Evolutionary conservation across 495 filamentous ascomycete species (phyloP).

Genomic region (Penicillium herquei): DNA sequence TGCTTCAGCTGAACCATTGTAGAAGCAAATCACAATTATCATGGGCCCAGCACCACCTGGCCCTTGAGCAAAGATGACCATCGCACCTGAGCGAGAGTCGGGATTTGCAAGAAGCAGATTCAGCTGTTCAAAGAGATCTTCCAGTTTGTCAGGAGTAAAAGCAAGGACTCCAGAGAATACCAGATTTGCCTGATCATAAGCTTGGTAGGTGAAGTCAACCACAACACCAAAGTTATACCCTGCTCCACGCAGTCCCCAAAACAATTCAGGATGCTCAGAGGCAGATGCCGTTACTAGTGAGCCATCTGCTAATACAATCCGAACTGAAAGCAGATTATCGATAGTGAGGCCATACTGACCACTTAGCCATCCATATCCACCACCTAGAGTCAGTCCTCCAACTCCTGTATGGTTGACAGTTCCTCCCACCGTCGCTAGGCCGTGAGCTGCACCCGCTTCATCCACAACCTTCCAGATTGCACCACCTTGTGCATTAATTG

Average conservation of each 20-base stretch:
- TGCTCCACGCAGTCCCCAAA: constrained; percentile 50
- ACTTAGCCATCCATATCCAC: constrained; percentile 55
- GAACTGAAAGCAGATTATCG: constrained; percentile 49
- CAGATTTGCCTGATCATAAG: constrained; percentile 35
- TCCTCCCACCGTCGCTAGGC: constrained; percentile 57
- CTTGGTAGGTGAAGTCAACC: constrained; percentile 47
- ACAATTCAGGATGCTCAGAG: constrained; percentile 41
- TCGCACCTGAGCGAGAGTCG: constrained; percentile 32
- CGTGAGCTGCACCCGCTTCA: constrained; percentile 42
- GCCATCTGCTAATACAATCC: constrained; percentile 53
- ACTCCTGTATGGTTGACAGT: constrained; percentile 61
- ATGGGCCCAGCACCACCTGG: constrained; percentile 33
- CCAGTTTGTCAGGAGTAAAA: constrained; percentile 41
- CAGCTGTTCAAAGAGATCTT: constrained; percentile 33
- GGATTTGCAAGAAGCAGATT: constrained; percentile 38
- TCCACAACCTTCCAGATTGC: constrained; percentile 58
- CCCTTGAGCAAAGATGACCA: constrained; percentile 39
- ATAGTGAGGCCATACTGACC: constrained; percentile 50
- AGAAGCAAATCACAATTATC: constrained; percentile 45
- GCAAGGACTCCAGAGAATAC: constrained; percentile 50
- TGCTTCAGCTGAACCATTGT: constrained; percentile 48
- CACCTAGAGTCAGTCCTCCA: constrained; percentile 57
- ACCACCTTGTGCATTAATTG: constrained; percentile 53
- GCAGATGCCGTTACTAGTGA: constrained; percentile 36
- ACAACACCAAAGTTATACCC: constrained; percentile 49